These are phyloP conservation scores for Phytophthora europaea DNA, from an alignment of 352 stramenopile genomes.

Conservation along the genomic window DNA sequence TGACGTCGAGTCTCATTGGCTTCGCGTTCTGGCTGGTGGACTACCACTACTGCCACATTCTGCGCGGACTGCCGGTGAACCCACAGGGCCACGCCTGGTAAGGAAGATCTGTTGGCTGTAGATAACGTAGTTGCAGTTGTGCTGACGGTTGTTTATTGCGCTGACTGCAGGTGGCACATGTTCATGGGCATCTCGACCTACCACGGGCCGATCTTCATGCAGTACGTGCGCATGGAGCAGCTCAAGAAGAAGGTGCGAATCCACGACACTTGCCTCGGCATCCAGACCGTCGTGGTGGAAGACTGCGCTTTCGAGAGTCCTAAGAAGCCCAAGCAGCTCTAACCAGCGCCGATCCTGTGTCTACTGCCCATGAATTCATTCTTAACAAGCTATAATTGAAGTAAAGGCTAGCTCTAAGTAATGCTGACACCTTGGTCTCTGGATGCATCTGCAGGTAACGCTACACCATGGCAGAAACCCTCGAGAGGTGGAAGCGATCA, in stretches of 20 bases:
- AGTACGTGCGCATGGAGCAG: slow-evolving; percentile 87
- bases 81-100: slow-evolving; percentile 85
- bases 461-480: too few relatives aligned
- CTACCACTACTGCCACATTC: slow-evolving; percentile 79
- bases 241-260: slow-evolving; percentile 73
- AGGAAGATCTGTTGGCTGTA: not conserved
- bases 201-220: slow-evolving; percentile 87
- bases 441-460: too few relatives aligned
- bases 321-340: slow-evolving; percentile 52
- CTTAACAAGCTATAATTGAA: slow-evolving; percentile 18
- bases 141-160: slow-evolving; percentile 1
- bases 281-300: slow-evolving; percentile 76
- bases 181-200: slow-evolving; percentile 87
- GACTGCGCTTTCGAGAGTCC: slow-evolving; percentile 16
- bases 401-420: slow-evolving; percentile 4
- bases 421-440: not conserved
- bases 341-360: slow-evolving; percentile 16
- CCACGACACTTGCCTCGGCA: slow-evolving; percentile 58
- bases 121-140: not conserved
- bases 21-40: slow-evolving; percentile 83
- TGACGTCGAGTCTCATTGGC: slow-evolving; percentile 69
- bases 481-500: too few relatives aligned
- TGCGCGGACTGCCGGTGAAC: slow-evolving; percentile 73
- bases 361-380: slow-evolving; percentile 9
- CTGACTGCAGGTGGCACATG: slow-evolving; percentile 71